Percentiles rank a stretch among this genome's conserved stretches.
phyloP scores from a whole-genome alignment of 768 basidiomycete genomes.

The Lentinula sp. region DNA sequence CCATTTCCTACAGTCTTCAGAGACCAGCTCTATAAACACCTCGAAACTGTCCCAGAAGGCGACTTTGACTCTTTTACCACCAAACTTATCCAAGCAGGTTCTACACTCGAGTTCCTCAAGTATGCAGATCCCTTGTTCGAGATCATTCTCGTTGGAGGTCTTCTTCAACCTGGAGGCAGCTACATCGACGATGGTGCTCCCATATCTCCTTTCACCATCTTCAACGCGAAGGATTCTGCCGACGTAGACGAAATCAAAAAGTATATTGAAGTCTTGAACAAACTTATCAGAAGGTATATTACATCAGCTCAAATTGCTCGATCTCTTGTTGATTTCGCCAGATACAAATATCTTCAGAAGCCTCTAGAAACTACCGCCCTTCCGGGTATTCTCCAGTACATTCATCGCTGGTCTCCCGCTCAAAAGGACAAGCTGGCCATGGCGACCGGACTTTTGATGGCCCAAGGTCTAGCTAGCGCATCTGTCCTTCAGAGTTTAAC shows the following conservation, averaged over 20 bases:
- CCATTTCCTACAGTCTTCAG: conserved; percentile 61
- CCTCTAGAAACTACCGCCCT: conserved; percentile 86
- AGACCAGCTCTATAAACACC: conserved; percentile 88
- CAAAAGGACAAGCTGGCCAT: conserved; percentile 82
- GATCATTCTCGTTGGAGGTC: conserved; percentile 89
- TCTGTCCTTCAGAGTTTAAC: conserved; percentile 75
- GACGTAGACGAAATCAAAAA: conserved; percentile 85
- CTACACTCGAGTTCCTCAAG: conserved; percentile 91
- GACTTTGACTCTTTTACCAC: conserved; percentile 80
- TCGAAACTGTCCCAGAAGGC: conserved; percentile 71
- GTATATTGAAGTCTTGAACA: conserved; percentile 91
- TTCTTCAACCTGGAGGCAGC: conserved; percentile 92
- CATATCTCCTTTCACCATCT: conserved; percentile 82
- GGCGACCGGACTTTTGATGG: conserved; percentile 75
- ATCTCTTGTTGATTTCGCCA: conserved; percentile 20
- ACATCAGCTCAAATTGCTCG: not conserved
- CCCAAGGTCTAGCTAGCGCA: conserved; percentile 77
- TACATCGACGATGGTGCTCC: conserved; percentile 87
- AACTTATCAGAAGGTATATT: conserved; percentile 85
- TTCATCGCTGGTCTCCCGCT: conserved; percentile 72
- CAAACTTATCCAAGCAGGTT: conserved; percentile 88
- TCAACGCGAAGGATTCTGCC: conserved; percentile 73
- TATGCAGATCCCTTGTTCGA: conserved; percentile 97
- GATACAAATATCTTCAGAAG: conserved; percentile 99
- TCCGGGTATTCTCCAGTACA: conserved; percentile 81